These are phyloP conservation scores for Fusarium subtropicale DNA, from an alignment of 2,329 filamentous ascomycete species.

Conservation along the genomic window DNA sequence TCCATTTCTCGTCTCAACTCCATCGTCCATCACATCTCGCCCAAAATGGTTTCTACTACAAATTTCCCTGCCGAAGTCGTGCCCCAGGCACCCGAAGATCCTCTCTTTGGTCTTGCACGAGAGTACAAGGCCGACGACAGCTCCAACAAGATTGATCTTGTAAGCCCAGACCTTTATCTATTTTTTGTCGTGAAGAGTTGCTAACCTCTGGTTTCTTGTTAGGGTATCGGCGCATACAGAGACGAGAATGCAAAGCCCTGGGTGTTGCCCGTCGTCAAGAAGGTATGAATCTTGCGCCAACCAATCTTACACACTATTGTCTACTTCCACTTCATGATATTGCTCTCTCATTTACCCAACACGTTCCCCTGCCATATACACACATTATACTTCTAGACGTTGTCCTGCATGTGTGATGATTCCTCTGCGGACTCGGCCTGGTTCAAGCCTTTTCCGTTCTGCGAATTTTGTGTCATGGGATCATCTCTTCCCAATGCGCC, in stretches of 20 bases:
- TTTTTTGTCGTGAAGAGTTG: neutral
- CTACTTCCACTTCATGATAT: conserved; percentile 16
- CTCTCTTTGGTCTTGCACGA: conserved; percentile 91
- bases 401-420: neutral
- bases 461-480: conserved; percentile 40
- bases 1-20: conserved; percentile 67
- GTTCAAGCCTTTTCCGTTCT: conserved; percentile 23
- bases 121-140: conserved; percentile 84
- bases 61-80: conserved; percentile 82
- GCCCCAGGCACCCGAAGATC: conserved; percentile 92
- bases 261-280: conserved; percentile 95
- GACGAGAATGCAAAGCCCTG: conserved; percentile 97
- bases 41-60: conserved; percentile 57
- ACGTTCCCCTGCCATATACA: conserved; percentile 19
- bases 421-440: conserved; percentile 27
- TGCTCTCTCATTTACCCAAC: neutral
- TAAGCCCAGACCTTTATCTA: conserved; percentile 57
- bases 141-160: conserved; percentile 90
- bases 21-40: conserved; percentile 78
- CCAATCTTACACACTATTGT: conserved; percentile 8
- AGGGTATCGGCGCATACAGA: conserved; percentile 90
- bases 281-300: conserved; percentile 67
- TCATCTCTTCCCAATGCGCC: conserved; percentile 26
- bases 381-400: conserved; percentile 7
- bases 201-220: conserved; percentile 26